These are phyloP conservation scores for Pterula multifida DNA, from an alignment of 1,284 basidiomycete species.

Conservation along the genomic window DNA sequence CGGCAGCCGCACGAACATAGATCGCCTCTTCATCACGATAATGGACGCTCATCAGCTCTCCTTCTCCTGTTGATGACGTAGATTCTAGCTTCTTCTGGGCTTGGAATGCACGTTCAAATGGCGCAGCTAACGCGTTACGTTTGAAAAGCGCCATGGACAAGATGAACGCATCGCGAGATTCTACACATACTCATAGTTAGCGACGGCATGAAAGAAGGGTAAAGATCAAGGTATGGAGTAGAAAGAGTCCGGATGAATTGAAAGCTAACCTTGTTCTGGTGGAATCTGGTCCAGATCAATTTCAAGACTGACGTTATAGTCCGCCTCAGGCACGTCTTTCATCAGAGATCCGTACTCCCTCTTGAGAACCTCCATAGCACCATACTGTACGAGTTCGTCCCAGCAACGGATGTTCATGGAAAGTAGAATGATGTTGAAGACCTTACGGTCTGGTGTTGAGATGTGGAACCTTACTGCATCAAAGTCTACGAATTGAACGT, in stretches of 20 bases:
- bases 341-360: conserved; percentile 79
- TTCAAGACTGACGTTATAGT: conserved; percentile 82
- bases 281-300: conserved; percentile 86
- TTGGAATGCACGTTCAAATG: conserved; percentile 85
- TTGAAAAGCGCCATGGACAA: conserved; percentile 81
- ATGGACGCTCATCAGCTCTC: conserved; percentile 86
- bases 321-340: conserved; percentile 55
- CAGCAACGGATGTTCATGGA: conserved; percentile 98
- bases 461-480: conserved; percentile 95
- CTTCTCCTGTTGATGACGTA: conserved; percentile 41
- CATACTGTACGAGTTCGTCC: conserved; percentile 84
- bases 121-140: conserved; percentile 89
- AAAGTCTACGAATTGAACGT: conserved; percentile 96
- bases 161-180: conserved; percentile 70
- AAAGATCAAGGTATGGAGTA: conserved; percentile 1
- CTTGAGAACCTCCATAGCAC: conserved; percentile 71
- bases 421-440: conserved; percentile 56
- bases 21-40: conserved; percentile 97
- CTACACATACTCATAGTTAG: conserved; percentile 26
- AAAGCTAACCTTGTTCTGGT: conserved; percentile 59
- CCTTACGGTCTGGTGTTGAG: conserved; percentile 75
- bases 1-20: conserved; percentile 85
- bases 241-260: too few species aligned
- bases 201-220: background rate
- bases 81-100: conserved; percentile 78